These are phyloP conservation scores for Sugiyamaella pinicola DNA, from an alignment of 1,139 yeast species.

Conservation along the genomic window DNA sequence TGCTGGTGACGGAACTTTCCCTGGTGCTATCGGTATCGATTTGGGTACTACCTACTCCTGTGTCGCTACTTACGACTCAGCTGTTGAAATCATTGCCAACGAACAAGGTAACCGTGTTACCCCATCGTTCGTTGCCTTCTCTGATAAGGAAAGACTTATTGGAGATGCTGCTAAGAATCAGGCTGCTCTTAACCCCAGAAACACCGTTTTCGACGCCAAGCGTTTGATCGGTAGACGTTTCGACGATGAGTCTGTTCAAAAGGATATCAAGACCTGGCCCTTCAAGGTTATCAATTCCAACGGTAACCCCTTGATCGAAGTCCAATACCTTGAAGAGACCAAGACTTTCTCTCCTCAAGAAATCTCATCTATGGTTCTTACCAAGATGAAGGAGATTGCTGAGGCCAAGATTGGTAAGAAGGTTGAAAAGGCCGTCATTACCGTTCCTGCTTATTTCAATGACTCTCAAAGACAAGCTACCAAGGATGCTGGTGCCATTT, in stretches of 20 bases:
- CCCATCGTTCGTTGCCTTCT: conserved; percentile 97
- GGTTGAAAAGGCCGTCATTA: conserved; percentile 93
- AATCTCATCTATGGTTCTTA: conserved; percentile 92
- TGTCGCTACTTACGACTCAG: conserved; percentile 83
- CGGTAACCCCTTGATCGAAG: conserved; percentile 91
- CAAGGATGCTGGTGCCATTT: conserved; percentile 97
- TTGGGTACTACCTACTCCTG: conserved; percentile 91
- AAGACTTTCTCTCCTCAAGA: conserved; percentile 97
- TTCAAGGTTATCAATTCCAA: conserved; percentile 85
- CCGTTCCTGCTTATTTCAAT: conserved; percentile 97
- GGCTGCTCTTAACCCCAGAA: conserved; percentile 95
- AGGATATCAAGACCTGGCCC: conserved; percentile 97
- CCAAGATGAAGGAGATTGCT: conserved; percentile 98
- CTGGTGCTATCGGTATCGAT: conserved; percentile 99
- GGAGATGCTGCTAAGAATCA: conserved; percentile 99
- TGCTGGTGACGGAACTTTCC: conserved; percentile 88
- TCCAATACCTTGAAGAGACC: conserved; percentile 90
- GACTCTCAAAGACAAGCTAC: conserved; percentile 98
- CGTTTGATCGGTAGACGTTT: conserved; percentile 96
- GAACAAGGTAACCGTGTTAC: conserved; percentile 99
- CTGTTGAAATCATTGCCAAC: conserved; percentile 90
- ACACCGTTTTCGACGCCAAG: conserved; percentile 97
- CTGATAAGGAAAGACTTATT: conserved; percentile 94
- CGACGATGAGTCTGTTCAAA: conserved; percentile 88
- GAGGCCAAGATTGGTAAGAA: conserved; percentile 92